Evolutionary conservation across 1,284 basidiomycete species (phyloP).

Genomic region (Pseudozyma hubeiensis): DNA sequence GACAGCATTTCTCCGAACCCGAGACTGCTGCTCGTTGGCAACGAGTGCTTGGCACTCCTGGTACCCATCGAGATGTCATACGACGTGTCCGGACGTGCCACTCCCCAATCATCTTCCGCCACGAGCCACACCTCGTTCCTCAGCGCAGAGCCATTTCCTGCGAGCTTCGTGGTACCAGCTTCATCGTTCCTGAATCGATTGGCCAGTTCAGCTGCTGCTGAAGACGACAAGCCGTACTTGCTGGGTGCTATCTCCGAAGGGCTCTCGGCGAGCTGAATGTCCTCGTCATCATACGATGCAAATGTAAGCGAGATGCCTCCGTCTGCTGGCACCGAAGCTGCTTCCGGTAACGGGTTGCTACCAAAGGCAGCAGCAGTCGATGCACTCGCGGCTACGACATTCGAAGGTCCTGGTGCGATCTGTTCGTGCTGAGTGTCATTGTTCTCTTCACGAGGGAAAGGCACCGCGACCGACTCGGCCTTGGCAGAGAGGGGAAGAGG

Average conservation of each 20-base stretch:
- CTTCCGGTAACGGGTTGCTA: neutral
- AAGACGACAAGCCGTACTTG: conserved; percentile 27
- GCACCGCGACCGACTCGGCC: neutral
- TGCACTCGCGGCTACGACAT: neutral
- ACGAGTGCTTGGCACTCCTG: conserved; percentile 22
- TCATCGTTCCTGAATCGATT: conserved; percentile 24
- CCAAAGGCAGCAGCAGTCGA: neutral
- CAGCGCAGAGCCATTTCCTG: conserved; percentile 1
- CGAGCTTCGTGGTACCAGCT: neutral
- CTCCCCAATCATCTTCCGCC: conserved; percentile 22
- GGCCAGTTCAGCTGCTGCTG: conserved; percentile 30
- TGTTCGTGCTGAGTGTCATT: neutral
- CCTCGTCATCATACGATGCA: conserved; percentile 52
- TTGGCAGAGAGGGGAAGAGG: conserved; percentile 45
- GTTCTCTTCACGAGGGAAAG: neutral
- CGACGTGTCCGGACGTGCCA: conserved; percentile 28
- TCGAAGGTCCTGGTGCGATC: neutral
- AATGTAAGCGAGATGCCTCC: conserved; percentile 52
- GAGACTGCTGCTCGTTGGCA: conserved; percentile 16
- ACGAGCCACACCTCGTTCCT: conserved; percentile 16
- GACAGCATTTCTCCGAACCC: conserved; percentile 17
- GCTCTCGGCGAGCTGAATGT: conserved; percentile 18
- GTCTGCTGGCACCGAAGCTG: conserved; percentile 5
- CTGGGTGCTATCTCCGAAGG: neutral
- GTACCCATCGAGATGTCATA: conserved; percentile 33